phyloP scores from a whole-genome alignment of 106 monocot species.

The Allium sativum region DNA sequence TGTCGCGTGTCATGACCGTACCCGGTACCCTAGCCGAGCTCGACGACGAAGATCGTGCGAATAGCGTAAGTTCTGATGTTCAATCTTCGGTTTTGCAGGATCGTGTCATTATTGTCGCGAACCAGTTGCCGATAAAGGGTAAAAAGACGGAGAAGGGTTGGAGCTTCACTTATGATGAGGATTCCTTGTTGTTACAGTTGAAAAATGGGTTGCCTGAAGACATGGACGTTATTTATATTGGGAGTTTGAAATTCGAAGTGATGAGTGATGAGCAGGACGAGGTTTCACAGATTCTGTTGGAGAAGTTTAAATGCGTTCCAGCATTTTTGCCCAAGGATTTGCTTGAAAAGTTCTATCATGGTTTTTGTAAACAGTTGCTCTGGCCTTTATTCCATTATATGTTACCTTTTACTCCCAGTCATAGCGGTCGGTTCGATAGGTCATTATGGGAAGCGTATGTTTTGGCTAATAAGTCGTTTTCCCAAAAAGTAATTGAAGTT shows the following conservation, averaged over 20 bases:
- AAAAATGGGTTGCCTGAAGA: conserved; percentile 85
- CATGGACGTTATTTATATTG: conserved; percentile 77
- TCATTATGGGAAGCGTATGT: conserved; percentile 54
- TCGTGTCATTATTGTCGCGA: conserved; percentile 76
- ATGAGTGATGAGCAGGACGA: conserved; percentile 44
- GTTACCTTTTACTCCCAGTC: conserved; percentile 30
- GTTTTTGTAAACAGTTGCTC: conserved; percentile 61
- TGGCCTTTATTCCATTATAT: conserved; percentile 78
- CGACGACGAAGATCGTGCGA: conserved; percentile 16
- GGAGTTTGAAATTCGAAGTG: conserved; percentile 33
- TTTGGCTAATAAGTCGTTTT: conserved; percentile 46
- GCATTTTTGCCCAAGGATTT: conserved; percentile 43
- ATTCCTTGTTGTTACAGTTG: conserved; percentile 81
- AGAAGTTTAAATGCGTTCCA: conserved; percentile 54
- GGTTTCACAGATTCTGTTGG: conserved; percentile 41
- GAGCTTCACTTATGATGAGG: conserved; percentile 82
- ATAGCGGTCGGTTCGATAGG: conserved; percentile 44
- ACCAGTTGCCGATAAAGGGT: conserved; percentile 63
- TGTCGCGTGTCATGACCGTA: conserved; percentile 18
- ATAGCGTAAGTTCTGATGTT: conserved; percentile 39
- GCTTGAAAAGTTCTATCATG: conserved; percentile 44
- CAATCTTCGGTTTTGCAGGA: conserved; percentile 64
- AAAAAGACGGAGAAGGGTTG: conserved; percentile 47
- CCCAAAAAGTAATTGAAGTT: conserved; percentile 58
- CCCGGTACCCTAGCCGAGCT: conserved; percentile 22